A percentile compares a stretch with the other conserved stretches of the same genome.
Evolutionary conservation across 768 basidiomycete species (phyloP).

Genomic region (Leccinum ochraceum): DNA sequence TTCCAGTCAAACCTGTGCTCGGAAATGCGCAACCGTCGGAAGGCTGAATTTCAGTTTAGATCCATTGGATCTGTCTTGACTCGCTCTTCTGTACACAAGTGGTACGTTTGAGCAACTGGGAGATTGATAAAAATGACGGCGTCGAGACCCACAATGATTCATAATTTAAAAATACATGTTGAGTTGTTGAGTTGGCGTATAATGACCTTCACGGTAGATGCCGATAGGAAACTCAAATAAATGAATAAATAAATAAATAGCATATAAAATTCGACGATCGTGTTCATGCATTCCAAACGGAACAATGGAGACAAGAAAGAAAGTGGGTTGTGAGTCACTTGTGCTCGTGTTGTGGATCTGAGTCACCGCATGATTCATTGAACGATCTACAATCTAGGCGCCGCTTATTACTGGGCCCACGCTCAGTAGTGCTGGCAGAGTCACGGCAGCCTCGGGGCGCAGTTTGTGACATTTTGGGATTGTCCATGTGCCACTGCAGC

Average conservation of each 20-base stretch:
- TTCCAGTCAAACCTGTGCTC: constrained; percentile 32
- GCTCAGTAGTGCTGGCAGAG: not conserved
- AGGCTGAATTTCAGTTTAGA: not conserved
- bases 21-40: constrained; percentile 21
- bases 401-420: constrained; percentile 1
- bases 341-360: not conserved
- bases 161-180: not conserved
- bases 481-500: constrained; percentile 1
- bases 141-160: not conserved
- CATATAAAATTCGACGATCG: not conserved
- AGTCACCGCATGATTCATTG: constrained; percentile 3
- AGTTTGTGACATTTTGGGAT: constrained; percentile 14
- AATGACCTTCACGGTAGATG: constrained; percentile 1
- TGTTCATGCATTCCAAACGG: not conserved
- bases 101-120: not conserved
- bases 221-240: constrained; percentile 10
- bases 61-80: constrained; percentile 12
- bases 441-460: constrained; percentile 12
- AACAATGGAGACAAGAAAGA: not conserved
- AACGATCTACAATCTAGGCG: constrained; percentile 23
- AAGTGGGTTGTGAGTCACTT: not conserved
- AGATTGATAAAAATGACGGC: not conserved
- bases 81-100: not conserved
- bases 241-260: not conserved
- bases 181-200: not conserved